Evolutionary conservation across 225 moss, liverwort and hornwort species (phyloP).

Genomic region (Asterella californica): DNA sequence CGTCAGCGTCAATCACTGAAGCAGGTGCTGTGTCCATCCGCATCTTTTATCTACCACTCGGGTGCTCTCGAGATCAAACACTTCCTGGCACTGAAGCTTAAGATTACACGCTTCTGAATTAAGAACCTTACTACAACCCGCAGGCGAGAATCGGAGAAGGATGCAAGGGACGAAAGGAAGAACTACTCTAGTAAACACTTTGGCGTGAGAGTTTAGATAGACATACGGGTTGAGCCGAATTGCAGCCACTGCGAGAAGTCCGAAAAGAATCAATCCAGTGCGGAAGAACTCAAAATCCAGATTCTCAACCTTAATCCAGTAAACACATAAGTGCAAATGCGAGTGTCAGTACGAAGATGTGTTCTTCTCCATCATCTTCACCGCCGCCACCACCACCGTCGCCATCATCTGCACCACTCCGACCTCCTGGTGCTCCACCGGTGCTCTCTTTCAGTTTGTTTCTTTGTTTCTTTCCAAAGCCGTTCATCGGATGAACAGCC

Average conservation of each 20-base stretch:
- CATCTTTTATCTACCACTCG: neutral
- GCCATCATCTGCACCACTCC: slow-evolving; percentile 73
- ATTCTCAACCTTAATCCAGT: slow-evolving; percentile 77
- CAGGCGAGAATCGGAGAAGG: neutral
- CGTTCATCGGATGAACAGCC: slow-evolving; percentile 72
- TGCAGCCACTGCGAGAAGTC: slow-evolving; percentile 61
- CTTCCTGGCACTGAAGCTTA: neutral
- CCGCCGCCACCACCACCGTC: slow-evolving; percentile 65
- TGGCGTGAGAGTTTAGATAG: neutral
- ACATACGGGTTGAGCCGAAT: slow-evolving; percentile 68
- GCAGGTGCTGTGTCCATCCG: neutral
- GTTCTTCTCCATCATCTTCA: slow-evolving; percentile 71
- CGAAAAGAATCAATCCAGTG: slow-evolving; percentile 67
- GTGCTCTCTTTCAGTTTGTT: slow-evolving; percentile 56
- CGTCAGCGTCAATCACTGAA: neutral
- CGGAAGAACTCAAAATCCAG: slow-evolving; percentile 71
- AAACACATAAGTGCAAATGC: slow-evolving; percentile 75
- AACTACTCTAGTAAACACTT: neutral
- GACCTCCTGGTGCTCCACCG: slow-evolving; percentile 74
- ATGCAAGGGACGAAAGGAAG: neutral
- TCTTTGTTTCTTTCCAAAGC: slow-evolving; percentile 54
- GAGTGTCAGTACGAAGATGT: slow-evolving; percentile 68
- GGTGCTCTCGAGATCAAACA: neutral
- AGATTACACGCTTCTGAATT: neutral
- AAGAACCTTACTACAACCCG: neutral